Evolutionary conservation across 495 filamentous ascomycete species (phyloP).

Genomic region (Daldinia loculata): DNA sequence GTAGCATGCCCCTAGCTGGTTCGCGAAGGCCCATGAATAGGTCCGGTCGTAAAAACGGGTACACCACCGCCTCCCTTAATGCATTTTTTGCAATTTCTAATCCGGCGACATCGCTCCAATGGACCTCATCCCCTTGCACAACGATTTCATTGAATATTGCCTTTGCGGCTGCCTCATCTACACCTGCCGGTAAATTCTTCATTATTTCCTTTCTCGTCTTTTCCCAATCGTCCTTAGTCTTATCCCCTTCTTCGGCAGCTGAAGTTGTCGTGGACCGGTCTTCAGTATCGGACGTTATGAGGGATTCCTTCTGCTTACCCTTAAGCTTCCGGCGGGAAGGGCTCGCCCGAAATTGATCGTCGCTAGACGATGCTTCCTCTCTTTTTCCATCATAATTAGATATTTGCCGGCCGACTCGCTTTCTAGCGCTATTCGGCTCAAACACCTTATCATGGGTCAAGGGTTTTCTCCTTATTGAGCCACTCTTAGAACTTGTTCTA

Average conservation of each 20-base stretch:
- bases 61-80: slow-evolving; percentile 95
- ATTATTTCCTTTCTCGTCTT: slow-evolving; percentile 64
- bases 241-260: slow-evolving; percentile 48
- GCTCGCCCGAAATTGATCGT: slow-evolving; percentile 28
- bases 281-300: slow-evolving; percentile 25
- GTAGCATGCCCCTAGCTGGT: slow-evolving; percentile 91
- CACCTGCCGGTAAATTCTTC: slow-evolving; percentile 78
- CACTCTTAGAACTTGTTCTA: slow-evolving; percentile 14
- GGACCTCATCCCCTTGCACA: slow-evolving; percentile 91
- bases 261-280: slow-evolving; percentile 48
- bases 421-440: slow-evolving; percentile 39
- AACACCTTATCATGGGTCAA: slow-evolving; percentile 13
- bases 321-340: slow-evolving; percentile 25
- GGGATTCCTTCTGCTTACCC: slow-evolving; percentile 41
- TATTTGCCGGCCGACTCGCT: slow-evolving; percentile 20
- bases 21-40: slow-evolving; percentile 95
- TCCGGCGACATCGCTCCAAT: slow-evolving; percentile 94
- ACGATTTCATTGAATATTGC: slow-evolving; percentile 98
- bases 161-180: slow-evolving; percentile 82
- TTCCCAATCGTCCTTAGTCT: slow-evolving; percentile 59
- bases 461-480: slow-evolving; percentile 30
- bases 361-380: slow-evolving; percentile 30
- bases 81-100: slow-evolving; percentile 90
- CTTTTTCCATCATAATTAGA: slow-evolving; percentile 19
- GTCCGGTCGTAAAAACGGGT: slow-evolving; percentile 95